phyloP scores from a whole-genome alignment of 2,329 filamentous ascomycete genomes.

The Lasiodiplodia sp. region DNA sequence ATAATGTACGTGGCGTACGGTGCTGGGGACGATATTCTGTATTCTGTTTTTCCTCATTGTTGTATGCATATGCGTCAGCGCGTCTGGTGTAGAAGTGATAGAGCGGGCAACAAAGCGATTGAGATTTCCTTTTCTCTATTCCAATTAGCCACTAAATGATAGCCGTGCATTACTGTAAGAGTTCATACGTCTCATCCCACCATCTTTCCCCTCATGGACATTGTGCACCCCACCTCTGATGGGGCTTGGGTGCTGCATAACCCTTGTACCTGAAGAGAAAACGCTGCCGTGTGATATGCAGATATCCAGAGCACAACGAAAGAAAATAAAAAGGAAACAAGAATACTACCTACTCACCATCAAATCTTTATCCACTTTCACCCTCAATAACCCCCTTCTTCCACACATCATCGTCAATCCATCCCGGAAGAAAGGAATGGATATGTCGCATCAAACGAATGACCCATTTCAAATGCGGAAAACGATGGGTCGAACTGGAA shows the following conservation, averaged over 20 bases:
- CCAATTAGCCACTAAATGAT: not conserved
- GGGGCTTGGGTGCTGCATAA: too few species aligned
- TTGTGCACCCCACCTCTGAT: too few species aligned
- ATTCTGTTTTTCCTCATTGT: not conserved
- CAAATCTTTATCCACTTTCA: not conserved
- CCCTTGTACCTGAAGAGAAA: too few species aligned
- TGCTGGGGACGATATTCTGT: not conserved
- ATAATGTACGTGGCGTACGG: not conserved
- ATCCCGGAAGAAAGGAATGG: not conserved
- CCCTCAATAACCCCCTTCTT: not conserved
- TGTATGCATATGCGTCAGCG: not conserved
- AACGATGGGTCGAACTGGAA: slow-evolving; percentile 24
- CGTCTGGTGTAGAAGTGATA: not conserved
- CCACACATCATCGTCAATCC: not conserved
- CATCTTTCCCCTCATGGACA: too few species aligned
- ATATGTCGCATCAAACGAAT: slow-evolving; percentile 8
- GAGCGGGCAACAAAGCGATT: not conserved
- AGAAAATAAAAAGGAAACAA: too few species aligned
- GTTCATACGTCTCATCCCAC: not conserved
- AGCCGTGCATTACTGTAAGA: not conserved
- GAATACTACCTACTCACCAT: too few species aligned
- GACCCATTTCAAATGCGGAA: slow-evolving; percentile 19
- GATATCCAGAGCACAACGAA: too few species aligned
- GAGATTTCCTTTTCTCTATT: not conserved
- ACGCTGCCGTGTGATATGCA: too few species aligned